Base-by-base conservation (phyloP, 148 eudicot species). In the Rhododendron griersonianum region DNA sequence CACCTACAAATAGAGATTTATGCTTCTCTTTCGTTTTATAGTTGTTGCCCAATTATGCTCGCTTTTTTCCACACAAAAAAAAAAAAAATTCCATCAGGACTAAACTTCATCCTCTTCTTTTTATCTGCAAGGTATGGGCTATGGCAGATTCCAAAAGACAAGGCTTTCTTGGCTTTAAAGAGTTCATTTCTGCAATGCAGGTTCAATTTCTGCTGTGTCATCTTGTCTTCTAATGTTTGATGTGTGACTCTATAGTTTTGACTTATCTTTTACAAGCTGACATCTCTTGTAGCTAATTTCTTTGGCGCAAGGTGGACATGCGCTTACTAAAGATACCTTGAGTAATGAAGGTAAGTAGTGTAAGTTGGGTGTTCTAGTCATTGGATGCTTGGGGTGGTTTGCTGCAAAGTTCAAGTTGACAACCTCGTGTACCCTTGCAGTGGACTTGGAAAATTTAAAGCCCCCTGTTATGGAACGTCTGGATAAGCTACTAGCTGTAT, bases 101-200 rank as follows among this genome's bases (percentile, higher is more conserved):
- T 74, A 5, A 39, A 28, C 59, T 33, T 55, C 19, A 39, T n/a
- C 25, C 50, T 45, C n/a, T n/a, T 75, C 44, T 30, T 81, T 28
- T 16, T 77, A 47, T 74, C 44, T 5, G 2, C 47, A 79, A 96
- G 99, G 93, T 96, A 48, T 96, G 99, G 99, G 98, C 99, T 47
- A 89, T 93, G 80, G 94, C 95, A n/a, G 99, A 96, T 91, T 89
- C 98, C 44, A 95, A 92, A 87, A 87, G 98, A 87, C 95, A 95
- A 90, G 99, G 99, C 35, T 95, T 91, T 86, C 92, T 96, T 87
- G 98, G 98, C 61, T 94, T 95, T 78, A 91, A 87, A 87, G 98
- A 96, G 91, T 96, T 96, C 59, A 87, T 96, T 76, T 88, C 95
- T 83, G 95, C 99, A 80, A 95, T 96, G 96, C 99, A 96, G 99